Percentiles rank a stretch among this genome's conserved stretches.
These are phyloP conservation scores for Acrocalymma vagum DNA, from an alignment of 2,329 filamentous ascomycete species.

Conservation along the genomic window DNA sequence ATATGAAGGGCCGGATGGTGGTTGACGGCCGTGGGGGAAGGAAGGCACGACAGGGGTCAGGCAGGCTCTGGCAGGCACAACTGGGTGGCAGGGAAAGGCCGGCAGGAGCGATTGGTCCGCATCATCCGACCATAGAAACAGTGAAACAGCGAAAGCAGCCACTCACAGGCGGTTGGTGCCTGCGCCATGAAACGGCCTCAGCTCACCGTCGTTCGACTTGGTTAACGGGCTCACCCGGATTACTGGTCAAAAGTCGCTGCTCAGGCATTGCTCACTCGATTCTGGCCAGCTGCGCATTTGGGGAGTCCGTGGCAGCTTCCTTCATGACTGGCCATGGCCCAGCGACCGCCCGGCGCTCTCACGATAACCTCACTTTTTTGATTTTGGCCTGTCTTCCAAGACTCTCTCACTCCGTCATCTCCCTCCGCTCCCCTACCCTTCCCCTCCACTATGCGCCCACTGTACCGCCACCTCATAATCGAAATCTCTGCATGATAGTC, in stretches of 20 bases:
- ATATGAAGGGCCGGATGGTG: conserved; percentile 25
- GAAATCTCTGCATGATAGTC: too few relatives aligned
- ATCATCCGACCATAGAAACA: conserved; percentile 17
- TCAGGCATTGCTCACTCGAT: too few relatives aligned
- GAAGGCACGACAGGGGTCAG: conserved; percentile 7
- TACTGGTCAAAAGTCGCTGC: too few relatives aligned
- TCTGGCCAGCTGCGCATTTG: too few relatives aligned
- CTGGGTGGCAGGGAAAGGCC: conserved; percentile 9
- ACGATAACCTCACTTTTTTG: conserved; percentile 1
- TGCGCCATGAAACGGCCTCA: conserved; percentile 36
- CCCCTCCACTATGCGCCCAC: too few relatives aligned
- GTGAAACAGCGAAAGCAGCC: conserved; percentile 29
- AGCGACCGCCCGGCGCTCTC: neutral
- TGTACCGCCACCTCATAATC: too few relatives aligned
- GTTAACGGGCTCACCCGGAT: conserved; percentile 15
- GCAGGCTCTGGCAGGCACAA: conserved; percentile 3
- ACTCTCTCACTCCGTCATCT: too few relatives aligned
- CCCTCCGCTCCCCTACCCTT: too few relatives aligned
- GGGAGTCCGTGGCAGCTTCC: conserved; percentile 6
- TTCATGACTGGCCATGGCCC: conserved; percentile 1
- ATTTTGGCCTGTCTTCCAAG: neutral
- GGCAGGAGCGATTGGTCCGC: conserved; percentile 26
- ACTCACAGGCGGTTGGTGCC: conserved; percentile 31
- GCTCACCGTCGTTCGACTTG: conserved; percentile 29
- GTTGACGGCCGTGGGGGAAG: conserved; percentile 1